These are phyloP conservation scores for Adenanthera pavonina DNA, from an alignment of 306 rosid species.

Conservation along the genomic window DNA sequence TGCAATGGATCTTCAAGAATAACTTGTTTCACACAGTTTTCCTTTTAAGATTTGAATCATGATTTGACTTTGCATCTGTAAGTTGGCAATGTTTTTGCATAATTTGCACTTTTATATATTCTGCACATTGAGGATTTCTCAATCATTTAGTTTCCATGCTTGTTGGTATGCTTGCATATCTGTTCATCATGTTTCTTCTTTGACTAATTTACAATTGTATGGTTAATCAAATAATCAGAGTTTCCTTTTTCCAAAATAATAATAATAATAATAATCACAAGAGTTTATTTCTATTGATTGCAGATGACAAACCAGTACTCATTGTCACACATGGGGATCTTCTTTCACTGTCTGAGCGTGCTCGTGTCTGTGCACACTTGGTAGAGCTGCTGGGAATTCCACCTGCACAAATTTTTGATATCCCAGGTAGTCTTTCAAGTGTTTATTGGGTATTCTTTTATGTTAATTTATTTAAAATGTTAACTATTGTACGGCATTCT, in stretches of 20 bases:
- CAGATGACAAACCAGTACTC: slow-evolving; percentile 89
- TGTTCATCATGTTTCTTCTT: neutral
- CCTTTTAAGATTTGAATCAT: neutral
- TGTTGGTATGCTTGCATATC: neutral
- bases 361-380: slow-evolving; percentile 60
- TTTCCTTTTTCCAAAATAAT: too few species aligned
- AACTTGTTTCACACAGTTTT: neutral
- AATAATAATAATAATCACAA: too few species aligned
- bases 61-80: slow-evolving; percentile 8
- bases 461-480: slow-evolving; percentile 10
- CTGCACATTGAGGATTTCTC: neutral
- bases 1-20: slow-evolving; percentile 7
- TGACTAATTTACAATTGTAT: slow-evolving; percentile 16
- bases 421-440: slow-evolving; percentile 64
- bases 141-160: slow-evolving; percentile 4
- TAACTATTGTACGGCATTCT: slow-evolving; percentile 22
- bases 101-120: neutral
- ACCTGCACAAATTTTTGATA: slow-evolving; percentile 85
- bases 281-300: slow-evolving; percentile 19
- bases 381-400: slow-evolving; percentile 79
- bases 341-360: slow-evolving; percentile 70
- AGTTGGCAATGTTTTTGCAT: neutral
- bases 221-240: slow-evolving; percentile 5
- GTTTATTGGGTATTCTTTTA: slow-evolving; percentile 7
- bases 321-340: slow-evolving; percentile 90